These are phyloP conservation scores for Plasmodium yoelii DNA, from an alignment of 169 alveolate genomes.

Conservation along the genomic window DNA sequence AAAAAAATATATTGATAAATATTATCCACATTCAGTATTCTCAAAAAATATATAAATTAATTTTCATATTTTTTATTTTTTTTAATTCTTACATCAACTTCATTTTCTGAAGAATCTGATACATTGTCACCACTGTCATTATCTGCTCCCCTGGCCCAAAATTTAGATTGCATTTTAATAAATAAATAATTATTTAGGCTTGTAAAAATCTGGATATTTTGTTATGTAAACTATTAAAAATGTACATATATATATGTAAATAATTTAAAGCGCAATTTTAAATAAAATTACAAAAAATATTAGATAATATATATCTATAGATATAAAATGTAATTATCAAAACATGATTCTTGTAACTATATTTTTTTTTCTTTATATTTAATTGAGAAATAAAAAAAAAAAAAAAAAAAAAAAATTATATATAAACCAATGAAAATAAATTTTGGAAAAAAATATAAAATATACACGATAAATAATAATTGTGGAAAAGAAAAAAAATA, in stretches of 20 bases:
- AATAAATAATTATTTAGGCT: neutral
- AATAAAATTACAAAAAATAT: neutral
- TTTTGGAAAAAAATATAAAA: no score
- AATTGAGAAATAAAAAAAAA: no score
- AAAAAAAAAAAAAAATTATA: no score
- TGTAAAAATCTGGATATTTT: neutral
- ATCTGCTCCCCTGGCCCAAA: conserved; percentile 90
- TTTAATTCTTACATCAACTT: conserved; percentile 49
- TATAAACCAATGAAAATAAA: no score
- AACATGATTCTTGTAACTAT: neutral
- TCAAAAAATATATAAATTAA: no score
- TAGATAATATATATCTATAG: neutral
- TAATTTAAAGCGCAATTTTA: conserved; percentile 1
- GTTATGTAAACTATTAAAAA: neutral
- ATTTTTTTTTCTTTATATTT: no score
- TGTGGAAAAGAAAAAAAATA: no score
- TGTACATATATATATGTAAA: conserved; percentile 1
- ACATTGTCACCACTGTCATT: conserved; percentile 73
- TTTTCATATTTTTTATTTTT: conserved; percentile 1
- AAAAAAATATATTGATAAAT: neutral
- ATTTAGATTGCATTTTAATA: conserved; percentile 86
- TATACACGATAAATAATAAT: no score
- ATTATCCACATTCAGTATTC: neutral
- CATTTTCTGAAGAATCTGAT: conserved; percentile 71
- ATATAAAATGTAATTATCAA: neutral